Base-by-base conservation (phyloP, 768 basidiomycete genomes). In the Phanerochaete carnosa region DNA sequence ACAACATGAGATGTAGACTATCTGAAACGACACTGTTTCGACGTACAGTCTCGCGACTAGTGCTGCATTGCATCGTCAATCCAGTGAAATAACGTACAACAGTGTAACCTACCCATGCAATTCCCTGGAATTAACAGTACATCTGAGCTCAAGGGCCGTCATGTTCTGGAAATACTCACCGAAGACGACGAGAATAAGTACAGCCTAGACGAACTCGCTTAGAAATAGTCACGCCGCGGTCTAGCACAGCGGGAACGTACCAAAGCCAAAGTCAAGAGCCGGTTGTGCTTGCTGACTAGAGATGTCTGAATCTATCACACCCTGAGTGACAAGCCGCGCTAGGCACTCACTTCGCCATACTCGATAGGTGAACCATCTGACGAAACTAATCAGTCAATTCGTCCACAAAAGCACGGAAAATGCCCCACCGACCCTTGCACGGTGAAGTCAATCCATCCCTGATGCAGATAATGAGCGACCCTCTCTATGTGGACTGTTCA, bases 341-440 rank as follows among this genome's bases (percentile, higher is more conserved):
- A 30, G 11, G 12, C 7, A 55, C 54, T 7, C 28, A 55, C 54
- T 35, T 7, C 33, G 33, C 23, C 33, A 39, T 15, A 55, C 54
- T 5, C 54, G 54, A 23, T 37, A 55, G 12, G 39, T 55, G 23
- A 39, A 55, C 54, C 54, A 55, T 5, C 54, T 55, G 54, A 43
- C 32, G 39, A 16, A 32, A 16, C 5, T 32, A 23, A n/a, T 16
- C 32, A 33, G 33, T 29, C 19, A 52, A 19, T 29, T 9, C 25
- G 8, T 23, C 2, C 29, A 13, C 7, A 16, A 29, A 3, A 43
- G 23, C 30, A 4, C 30, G 51, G n/a, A 7, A 29, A 12, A 35
- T 35, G 33, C 33, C 6, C 8, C 19, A 29, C 51, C 11, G 13
- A 52, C 51, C 29, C 28, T 33, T 52, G 51, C 51, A 52, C 51